phyloP scores from a whole-genome alignment of 2,329 filamentous ascomycete genomes.

The Fusarium drepaniforme region DNA sequence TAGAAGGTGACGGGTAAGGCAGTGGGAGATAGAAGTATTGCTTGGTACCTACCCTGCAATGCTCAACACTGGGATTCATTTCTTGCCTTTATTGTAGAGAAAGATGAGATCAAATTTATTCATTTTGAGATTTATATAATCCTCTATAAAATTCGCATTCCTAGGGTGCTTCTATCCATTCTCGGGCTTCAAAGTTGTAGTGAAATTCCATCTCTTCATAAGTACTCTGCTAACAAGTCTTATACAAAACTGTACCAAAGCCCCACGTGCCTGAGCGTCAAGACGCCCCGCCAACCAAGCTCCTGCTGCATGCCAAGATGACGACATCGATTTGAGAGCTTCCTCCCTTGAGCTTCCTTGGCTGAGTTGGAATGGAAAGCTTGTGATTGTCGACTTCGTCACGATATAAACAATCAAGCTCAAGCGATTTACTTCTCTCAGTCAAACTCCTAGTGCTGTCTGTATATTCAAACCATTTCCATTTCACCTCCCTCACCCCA shows the following conservation, averaged over 20 bases:
- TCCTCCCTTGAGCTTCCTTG: conserved; percentile 29
- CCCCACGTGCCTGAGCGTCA: conserved; percentile 17
- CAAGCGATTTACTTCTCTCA: not conserved
- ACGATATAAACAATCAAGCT: conserved; percentile 20
- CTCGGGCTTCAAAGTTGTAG: not conserved
- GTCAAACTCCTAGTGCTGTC: conserved; percentile 1
- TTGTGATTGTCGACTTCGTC: conserved; percentile 24
- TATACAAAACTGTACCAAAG: not conserved
- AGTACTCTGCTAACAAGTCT: not conserved
- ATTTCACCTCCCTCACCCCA: not conserved
- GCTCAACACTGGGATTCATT: not conserved
- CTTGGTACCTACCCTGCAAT: not conserved
- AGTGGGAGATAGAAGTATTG: not conserved
- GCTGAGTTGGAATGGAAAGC: conserved; percentile 30
- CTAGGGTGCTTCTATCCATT: not conserved
- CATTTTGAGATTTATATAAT: not conserved
- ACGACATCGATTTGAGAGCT: conserved; percentile 37
- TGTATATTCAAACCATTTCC: not conserved
- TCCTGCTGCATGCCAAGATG: conserved; percentile 23
- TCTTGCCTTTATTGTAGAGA: not conserved
- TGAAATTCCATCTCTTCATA: not conserved
- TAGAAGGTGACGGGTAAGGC: conserved; percentile 11
- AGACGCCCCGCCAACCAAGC: conserved; percentile 9
- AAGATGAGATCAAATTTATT: not conserved
- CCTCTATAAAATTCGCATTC: not conserved